Evolutionary conservation across 257 asterid species (phyloP).

Genomic region (Solanum habrochaites): DNA sequence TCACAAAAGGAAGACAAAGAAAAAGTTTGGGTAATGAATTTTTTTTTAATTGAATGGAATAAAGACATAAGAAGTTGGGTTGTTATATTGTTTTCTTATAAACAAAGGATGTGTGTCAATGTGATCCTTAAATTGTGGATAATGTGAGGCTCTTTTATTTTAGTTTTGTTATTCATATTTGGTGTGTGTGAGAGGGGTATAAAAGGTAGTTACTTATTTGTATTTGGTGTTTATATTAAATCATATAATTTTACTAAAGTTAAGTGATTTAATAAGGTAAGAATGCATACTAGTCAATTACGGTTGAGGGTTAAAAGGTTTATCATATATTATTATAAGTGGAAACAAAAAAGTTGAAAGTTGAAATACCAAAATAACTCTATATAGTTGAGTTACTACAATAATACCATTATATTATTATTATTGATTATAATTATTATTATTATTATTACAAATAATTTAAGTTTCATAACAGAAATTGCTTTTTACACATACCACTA

Average conservation of each 20-base stretch:
- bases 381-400: no score
- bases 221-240: not conserved
- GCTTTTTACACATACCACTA: no score
- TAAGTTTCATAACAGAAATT: no score
- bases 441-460: no score
- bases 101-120: not conserved
- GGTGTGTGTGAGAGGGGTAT: not conserved
- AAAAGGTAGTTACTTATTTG: not conserved
- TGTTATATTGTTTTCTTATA: not conserved
- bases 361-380: no score
- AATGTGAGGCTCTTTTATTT: not conserved
- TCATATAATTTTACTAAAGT: not conserved
- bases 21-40: not conserved
- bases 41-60: not conserved
- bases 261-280: not conserved
- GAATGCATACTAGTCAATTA: not conserved
- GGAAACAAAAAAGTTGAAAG: no score
- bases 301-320: not conserved
- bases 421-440: no score
- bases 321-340: no score
- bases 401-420: no score
- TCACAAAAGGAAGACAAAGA: not conserved
- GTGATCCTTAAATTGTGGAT: not conserved
- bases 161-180: not conserved
- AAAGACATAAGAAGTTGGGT: not conserved